Conservation (phyloP, 2,329 filamentous ascomycete species). For the Claviceps pusilla region DNA sequence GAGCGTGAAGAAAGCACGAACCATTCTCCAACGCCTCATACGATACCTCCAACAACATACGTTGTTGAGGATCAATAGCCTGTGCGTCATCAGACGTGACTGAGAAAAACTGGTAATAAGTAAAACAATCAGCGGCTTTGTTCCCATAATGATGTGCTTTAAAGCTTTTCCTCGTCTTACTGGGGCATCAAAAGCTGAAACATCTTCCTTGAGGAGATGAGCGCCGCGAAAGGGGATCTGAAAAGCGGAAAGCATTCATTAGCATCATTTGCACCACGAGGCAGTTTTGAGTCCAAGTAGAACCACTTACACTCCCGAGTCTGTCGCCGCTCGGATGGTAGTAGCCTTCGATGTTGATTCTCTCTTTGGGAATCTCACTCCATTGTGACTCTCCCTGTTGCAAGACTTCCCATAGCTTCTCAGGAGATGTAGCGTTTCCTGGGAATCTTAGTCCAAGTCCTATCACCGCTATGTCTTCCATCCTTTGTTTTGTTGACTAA, state of each 20-base stretch:
- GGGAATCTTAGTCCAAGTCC: slow-evolving; percentile 38
- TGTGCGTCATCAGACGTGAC: slow-evolving; percentile 34
- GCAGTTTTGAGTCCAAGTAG: neutral
- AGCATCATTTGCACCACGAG: slow-evolving; percentile 6
- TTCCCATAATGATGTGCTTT: neutral
- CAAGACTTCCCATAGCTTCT: slow-evolving; percentile 35
- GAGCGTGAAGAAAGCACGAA: slow-evolving; percentile 9
- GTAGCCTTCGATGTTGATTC: slow-evolving; percentile 38
- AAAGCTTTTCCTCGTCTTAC: slow-evolving; percentile 16
- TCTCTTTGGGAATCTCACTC: slow-evolving; percentile 31
- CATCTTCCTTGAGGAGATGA: slow-evolving; percentile 34
- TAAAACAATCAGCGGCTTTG: neutral
- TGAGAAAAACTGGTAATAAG: slow-evolving; percentile 30
- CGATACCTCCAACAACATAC: slow-evolving; percentile 34
- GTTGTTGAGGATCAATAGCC: slow-evolving; percentile 38
- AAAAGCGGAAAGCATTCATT: neutral
- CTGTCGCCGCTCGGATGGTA: slow-evolving; percentile 36
- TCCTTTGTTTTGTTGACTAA: neutral
- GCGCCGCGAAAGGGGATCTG: slow-evolving; percentile 33
- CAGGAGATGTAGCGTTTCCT: slow-evolving; percentile 28
- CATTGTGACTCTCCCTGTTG: slow-evolving; percentile 28
- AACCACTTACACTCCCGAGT: slow-evolving; percentile 29
- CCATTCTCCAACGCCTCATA: slow-evolving; percentile 38
- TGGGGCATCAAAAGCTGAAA: slow-evolving; percentile 33
- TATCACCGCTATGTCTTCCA: slow-evolving; percentile 34